Evolutionary conservation across 2,329 filamentous ascomycete genomes (phyloP).

Genomic region (Alternaria sp.): DNA sequence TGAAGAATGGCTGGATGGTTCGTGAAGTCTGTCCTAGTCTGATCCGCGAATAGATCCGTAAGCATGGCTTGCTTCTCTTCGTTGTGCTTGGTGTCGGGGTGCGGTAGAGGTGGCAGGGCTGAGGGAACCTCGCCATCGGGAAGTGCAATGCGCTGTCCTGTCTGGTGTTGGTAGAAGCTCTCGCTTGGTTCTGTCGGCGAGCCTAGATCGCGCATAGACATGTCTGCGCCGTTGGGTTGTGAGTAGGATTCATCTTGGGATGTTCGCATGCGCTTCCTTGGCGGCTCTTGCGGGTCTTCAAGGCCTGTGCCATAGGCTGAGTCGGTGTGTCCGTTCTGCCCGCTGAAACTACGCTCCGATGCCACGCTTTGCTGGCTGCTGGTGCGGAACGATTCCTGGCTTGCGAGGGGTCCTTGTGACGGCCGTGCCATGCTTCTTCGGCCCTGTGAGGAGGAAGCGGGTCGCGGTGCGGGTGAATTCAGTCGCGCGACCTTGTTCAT

Average conservation of each 20-base stretch:
- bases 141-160: constrained; percentile 54
- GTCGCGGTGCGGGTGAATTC: constrained; percentile 77
- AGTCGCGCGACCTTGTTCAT: constrained; percentile 92
- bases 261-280: constrained; percentile 74
- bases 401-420: constrained; percentile 68
- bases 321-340: constrained; percentile 60
- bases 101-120: constrained; percentile 69
- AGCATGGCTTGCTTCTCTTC: constrained; percentile 86
- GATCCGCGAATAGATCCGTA: constrained; percentile 65
- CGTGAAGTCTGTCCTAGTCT: constrained; percentile 71
- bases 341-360: constrained; percentile 76
- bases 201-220: constrained; percentile 62
- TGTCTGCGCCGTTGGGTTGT: constrained; percentile 57
- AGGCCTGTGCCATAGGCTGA: constrained; percentile 69
- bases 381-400: constrained; percentile 69
- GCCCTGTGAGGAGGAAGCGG: constrained; percentile 66
- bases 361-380: constrained; percentile 82
- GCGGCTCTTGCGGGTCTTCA: constrained; percentile 71
- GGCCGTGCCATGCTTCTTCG: constrained; percentile 74
- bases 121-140: constrained; percentile 61
- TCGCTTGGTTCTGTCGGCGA: constrained; percentile 83
- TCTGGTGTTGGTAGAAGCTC: constrained; percentile 64
- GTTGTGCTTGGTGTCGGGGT: constrained; percentile 65
- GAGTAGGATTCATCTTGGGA: constrained; percentile 49
- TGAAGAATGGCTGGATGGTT: constrained; percentile 78